Base-by-base conservation (phyloP, 495 filamentous ascomycete species). In the Aspergillus campestris region DNA sequence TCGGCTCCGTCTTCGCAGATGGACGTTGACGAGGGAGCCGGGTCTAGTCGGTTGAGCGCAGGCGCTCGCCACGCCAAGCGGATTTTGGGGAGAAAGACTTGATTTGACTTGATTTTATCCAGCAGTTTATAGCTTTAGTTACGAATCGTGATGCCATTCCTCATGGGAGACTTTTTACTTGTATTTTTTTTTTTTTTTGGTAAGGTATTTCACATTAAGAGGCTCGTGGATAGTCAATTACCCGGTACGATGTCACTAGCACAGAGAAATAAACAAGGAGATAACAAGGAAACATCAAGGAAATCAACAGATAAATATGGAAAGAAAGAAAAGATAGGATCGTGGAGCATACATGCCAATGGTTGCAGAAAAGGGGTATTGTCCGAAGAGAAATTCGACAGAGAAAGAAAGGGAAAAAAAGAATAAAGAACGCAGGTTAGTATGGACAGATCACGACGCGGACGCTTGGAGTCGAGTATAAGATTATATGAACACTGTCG, bases 1-100 rank as follows among this genome's bases (percentile, higher is more conserved):
- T 74, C 79, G 52, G 77, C 78, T 14, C 60, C 68, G 8, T 62
- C 55, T 7, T 75, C 69, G 28, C 60, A 62, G 10, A 72, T 75
- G 69, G 71, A 73, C 57, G 63, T 72, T 41, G 69, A 72, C 45
- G 67, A 73, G 38, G 66, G 57, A 0, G 42, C 57, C 15, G 69
- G 62, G 29, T 51, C 55, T 36, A 42, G 52, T 12, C 51, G 58
- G 37, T 31, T 50, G 39, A 51, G 64, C 8, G 46, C 34, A 13
- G 60, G 36, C 47, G 43, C 51, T 14, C 56, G 67, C 36, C 61
- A 67, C 49, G 53, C 62, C 5, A 71, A 71, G 56, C 56, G 68
- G n/a, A 42, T 73, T 38, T 47, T 73, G 36, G 70, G 65, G 18
- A 62, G 64, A 34, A 70, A 69, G 44, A 53, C 58, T 39, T 70